These are phyloP conservation scores for Aegilops bicornis DNA, from an alignment of 176 grass and related monocot species.

Conservation along the genomic window DNA sequence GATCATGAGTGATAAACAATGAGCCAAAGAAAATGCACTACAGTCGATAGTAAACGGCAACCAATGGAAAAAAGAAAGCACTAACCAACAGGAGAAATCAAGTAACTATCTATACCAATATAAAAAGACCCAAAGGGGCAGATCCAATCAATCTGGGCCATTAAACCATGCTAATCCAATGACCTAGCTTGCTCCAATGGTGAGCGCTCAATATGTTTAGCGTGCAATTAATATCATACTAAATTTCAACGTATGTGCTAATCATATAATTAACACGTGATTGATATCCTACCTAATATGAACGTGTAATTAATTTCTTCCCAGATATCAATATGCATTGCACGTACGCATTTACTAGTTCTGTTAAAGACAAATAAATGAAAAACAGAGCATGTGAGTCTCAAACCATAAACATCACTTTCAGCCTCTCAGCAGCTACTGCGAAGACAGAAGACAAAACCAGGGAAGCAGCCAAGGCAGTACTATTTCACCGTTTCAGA, in stretches of 20 bases:
- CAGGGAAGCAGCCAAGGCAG: neutral
- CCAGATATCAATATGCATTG: too few relatives aligned
- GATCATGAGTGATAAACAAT: neutral
- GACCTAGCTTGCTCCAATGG: too few relatives aligned
- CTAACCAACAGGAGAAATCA: conserved; percentile 6
- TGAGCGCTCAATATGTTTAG: too few relatives aligned
- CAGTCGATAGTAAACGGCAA: neutral
- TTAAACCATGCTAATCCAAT: too few relatives aligned
- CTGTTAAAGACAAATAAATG: neutral
- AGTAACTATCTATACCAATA: neutral
- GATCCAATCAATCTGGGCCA: too few relatives aligned
- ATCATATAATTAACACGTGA: too few relatives aligned
- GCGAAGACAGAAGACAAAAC: neutral
- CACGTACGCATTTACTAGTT: too few relatives aligned
- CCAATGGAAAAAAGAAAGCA: neutral
- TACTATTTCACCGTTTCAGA: conserved; percentile 2
- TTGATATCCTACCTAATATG: too few relatives aligned
- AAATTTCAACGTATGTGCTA: too few relatives aligned
- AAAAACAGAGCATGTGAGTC: neutral
- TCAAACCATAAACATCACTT: neutral
- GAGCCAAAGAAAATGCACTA: neutral
- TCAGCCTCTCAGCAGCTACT: neutral
- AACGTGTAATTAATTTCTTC: too few relatives aligned
- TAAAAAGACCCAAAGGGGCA: too few relatives aligned
- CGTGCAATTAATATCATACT: too few relatives aligned